A percentile compares a stretch with the other conserved stretches of the same genome.
phyloP scores from a whole-genome alignment of 192 early-diverging fungal genomes.

The Funneliformis mosseae region DNA sequence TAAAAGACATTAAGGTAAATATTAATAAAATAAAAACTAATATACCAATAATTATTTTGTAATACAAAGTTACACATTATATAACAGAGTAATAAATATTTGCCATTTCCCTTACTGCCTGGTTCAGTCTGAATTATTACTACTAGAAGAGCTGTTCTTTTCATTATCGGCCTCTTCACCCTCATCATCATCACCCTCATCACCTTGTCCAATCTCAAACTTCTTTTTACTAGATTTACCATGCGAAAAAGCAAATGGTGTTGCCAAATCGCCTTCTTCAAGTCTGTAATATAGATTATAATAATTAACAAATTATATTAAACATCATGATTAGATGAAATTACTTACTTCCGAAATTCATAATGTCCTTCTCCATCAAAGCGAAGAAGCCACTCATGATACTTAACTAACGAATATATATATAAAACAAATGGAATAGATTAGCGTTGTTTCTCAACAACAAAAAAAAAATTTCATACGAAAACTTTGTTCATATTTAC shows the following conservation, averaged over 20 bases:
- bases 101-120: background rate
- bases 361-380: conserved; percentile 68
- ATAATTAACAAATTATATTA: background rate
- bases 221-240: conserved; percentile 48
- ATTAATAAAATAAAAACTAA: too few species aligned
- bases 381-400: conserved; percentile 62
- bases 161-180: conserved; percentile 49
- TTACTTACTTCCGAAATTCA: conserved; percentile 56
- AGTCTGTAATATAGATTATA: conserved; percentile 34
- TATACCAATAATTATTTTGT: background rate
- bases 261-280: conserved; percentile 47
- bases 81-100: background rate
- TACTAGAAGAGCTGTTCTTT: conserved; percentile 32
- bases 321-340: background rate
- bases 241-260: conserved; percentile 55
- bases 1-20: too few species aligned
- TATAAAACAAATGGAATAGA: background rate
- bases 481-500: background rate
- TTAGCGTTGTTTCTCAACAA: background rate
- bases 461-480: background rate
- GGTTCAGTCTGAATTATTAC: background rate
- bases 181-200: conserved; percentile 32
- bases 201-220: conserved; percentile 41
- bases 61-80: background rate
- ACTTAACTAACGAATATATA: conserved; percentile 39